Evolutionary conservation across 495 filamentous ascomycete species (phyloP), one percentile per base, ranked within the genome.

Genomic region (Apiosordaria backusii): DNA sequence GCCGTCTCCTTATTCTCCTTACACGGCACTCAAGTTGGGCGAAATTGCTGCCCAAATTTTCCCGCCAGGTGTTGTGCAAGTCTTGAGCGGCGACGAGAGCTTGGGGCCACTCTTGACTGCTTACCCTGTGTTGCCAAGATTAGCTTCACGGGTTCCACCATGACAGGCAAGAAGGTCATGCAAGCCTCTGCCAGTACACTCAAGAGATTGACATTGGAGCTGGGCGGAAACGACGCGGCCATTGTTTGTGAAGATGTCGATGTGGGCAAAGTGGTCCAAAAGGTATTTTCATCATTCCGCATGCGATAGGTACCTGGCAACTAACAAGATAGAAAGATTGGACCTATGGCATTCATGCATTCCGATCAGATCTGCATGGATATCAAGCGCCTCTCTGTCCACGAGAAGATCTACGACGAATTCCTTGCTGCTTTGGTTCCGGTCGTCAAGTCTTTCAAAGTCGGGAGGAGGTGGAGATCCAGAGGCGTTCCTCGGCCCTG

Each of bases 181-280:
- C 53, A 54, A 10, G 63, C 62, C 24, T 85, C 81, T 68, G 80
- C 87, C 6, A 79, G 79, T 65, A 89, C 86, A 0, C 72, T 92
- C 53, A 91, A 90, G 71, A 73, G 75, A 45, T 66, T 77, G 18
- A 70, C 73, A n/a, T 78, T 83, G 59, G 78, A 82, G 70, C 70
- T 85, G 45, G 89, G 87, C 23, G 89, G 89, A 45, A 91, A 91
- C 70, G 86, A 91, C 74, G 83, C 88, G 0, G 81, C 83, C 40
- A 88, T 90, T 67, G 77, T 91, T n/a, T 86, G 82, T 70, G 78
- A 81, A 0, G 88, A 91, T 75, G 88, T 87, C 13, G 87, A 90
- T 65, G 79, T 91, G 55, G 81, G 83, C 18, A 81, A 81, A 40
- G 78, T 84, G 10, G 82, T 86, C 16, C 84, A 85, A 22, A 76